These are phyloP conservation scores for Penicillium sp. DNA, from an alignment of 2,329 filamentous ascomycete genomes.

Conservation along the genomic window DNA sequence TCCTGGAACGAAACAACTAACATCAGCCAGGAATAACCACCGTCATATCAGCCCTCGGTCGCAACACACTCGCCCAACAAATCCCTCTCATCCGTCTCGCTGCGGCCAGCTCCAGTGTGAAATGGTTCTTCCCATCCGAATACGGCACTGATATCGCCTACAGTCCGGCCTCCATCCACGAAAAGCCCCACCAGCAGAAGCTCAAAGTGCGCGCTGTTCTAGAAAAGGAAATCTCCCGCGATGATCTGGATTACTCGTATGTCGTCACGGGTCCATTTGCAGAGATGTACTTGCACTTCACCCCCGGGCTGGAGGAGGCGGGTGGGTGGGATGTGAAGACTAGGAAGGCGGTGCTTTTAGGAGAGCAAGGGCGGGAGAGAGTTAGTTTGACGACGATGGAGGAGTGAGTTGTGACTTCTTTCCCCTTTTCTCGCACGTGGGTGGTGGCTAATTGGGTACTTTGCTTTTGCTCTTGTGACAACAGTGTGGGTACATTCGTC, in stretches of 20 bases:
- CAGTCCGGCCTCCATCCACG: slow-evolving; percentile 57
- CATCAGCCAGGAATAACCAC: slow-evolving; percentile 61
- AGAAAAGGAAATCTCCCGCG: slow-evolving; percentile 51
- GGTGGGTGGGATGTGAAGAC: slow-evolving; percentile 64
- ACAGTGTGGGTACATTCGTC: slow-evolving; percentile 68
- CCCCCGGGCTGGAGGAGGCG: slow-evolving; percentile 42
- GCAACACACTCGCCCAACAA: slow-evolving; percentile 64
- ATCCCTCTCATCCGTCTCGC: slow-evolving; percentile 65
- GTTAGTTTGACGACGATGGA: slow-evolving; percentile 72
- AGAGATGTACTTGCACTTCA: slow-evolving; percentile 62
- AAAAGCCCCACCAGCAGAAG: slow-evolving; percentile 72
- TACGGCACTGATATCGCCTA: slow-evolving; percentile 70
- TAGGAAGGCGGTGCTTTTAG: slow-evolving; percentile 64
- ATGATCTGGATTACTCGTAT: slow-evolving; percentile 64
- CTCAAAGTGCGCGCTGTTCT: slow-evolving; percentile 68
- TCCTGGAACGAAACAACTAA: slow-evolving; percentile 9
- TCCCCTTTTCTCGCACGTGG: background rate
- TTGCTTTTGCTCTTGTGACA: background rate
- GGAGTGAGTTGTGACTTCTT: slow-evolving; percentile 57
- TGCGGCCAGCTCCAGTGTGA: slow-evolving; percentile 56
- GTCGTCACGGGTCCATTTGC: slow-evolving; percentile 72
- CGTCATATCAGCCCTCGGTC: slow-evolving; percentile 66
- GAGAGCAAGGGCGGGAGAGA: slow-evolving; percentile 59
- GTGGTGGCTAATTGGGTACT: slow-evolving; percentile 7
- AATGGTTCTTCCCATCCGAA: slow-evolving; percentile 69